Conservation (phyloP, 164 flowering plant genomes). For the Nelumbo lutea region DNA sequence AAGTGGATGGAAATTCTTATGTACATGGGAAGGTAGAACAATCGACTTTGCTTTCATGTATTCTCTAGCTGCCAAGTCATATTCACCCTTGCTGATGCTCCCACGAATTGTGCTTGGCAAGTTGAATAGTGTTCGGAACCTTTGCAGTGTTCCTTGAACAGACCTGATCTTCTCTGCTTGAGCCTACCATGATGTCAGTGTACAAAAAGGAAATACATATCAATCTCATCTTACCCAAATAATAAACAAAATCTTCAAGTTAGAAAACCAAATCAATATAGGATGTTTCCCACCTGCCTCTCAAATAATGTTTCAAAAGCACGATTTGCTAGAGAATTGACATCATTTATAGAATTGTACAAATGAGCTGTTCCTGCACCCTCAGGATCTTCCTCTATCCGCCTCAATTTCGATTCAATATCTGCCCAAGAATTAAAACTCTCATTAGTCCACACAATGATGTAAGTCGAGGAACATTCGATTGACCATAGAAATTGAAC, state of each 20-base stretch:
- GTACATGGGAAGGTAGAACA: constrained; percentile 94
- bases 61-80: constrained; percentile 96
- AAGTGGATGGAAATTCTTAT: constrained; percentile 5
- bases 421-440: constrained; percentile 39
- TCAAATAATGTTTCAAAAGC: constrained; percentile 92
- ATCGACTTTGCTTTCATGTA: constrained; percentile 97
- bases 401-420: constrained; percentile 84
- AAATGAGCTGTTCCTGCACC: constrained; percentile 92
- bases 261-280: constrained; percentile 6
- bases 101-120: constrained; percentile 94
- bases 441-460: neutral
- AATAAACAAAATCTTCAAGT: constrained; percentile 7
- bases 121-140: constrained; percentile 90
- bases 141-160: constrained; percentile 99
- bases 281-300: constrained; percentile 71
- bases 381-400: constrained; percentile 99
- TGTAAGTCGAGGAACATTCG: constrained; percentile 1
- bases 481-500: neutral
- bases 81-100: constrained; percentile 96
- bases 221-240: neutral
- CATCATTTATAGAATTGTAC: constrained; percentile 63
- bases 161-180: no score
- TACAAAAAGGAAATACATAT: no score
- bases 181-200: constrained; percentile 42
- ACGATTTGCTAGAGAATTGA: constrained; percentile 69